Evolutionary conservation across 306 rosid species (phyloP), one percentile per base, ranked within the genome.

Genomic region (Quercus rubra): DNA sequence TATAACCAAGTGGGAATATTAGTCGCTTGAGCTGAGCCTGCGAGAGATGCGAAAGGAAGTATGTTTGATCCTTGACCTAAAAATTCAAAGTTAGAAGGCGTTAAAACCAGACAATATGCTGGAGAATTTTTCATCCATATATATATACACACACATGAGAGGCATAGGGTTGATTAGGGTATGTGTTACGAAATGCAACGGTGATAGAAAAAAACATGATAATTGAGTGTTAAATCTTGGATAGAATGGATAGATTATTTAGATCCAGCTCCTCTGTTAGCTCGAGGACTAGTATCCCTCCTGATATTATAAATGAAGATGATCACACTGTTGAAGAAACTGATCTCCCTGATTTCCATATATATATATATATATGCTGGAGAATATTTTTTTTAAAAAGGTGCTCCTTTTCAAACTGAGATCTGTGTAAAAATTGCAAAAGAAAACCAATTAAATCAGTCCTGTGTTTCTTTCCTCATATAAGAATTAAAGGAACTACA

Each of bases 31-130:
- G 92, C 86, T 91, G 99, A 81, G 86, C 86, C 78, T 91, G 97
- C 12, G 96, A 90, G 74, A 94, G 95, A 87, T 92, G 94, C 4
- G 97, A 92, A 79, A 95, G 91, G 83, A 95, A 95, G 87, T 92
- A 95, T 14, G 99, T 95, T 83, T 94, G 99, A 89, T 94, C 99
- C 81, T 94, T 92, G 70, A 94, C 94, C 99, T 94, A 78, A 67
- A 88, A 74, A 77, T 74, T 76, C 59, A 74, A 70, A 82, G 81
- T 55, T 62, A 21, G 30, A 15, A 41, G 27, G 76, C 66, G 30
- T 74, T 30, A 88, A 57, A 71, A 70, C 77, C 64, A 41, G 54
- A 77, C 20, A 82, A 54, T 77, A 74, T 1, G 51, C 43, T 17
- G 72, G 68, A 30, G 55, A 63, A 52, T 28, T 27, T 28, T 31